These are phyloP conservation scores for Croton laevigatus DNA, from an alignment of 441 rosid species.

Conservation along the genomic window DNA sequence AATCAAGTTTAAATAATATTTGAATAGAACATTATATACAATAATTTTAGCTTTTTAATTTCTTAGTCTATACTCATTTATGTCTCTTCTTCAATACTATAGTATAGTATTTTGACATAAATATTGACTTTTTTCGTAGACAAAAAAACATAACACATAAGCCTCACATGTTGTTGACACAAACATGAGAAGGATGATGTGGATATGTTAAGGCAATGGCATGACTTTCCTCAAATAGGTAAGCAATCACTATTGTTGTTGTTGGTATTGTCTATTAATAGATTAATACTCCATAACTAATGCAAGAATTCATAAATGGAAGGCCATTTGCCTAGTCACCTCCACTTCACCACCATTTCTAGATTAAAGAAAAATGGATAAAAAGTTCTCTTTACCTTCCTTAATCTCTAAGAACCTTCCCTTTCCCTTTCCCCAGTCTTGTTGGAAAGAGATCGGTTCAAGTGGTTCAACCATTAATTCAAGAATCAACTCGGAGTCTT, in stretches of 20 bases:
- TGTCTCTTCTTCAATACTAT: no score
- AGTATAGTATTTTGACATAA: neutral
- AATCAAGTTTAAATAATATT: no score
- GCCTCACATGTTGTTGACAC: no score
- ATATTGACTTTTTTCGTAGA: neutral
- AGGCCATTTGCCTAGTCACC: slow-evolving; percentile 8
- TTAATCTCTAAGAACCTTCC: neutral
- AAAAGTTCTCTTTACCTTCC: neutral
- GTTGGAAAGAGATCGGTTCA: no score
- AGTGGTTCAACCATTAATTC: no score
- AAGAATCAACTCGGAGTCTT: no score
- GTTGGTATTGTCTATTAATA: neutral
- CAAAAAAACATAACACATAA: no score
- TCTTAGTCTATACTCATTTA: no score
- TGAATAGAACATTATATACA: no score
- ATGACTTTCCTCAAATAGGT: neutral
- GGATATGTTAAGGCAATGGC: slow-evolving; percentile 7
- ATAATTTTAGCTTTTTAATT: no score
- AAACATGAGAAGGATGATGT: slow-evolving; percentile 4
- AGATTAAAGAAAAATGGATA: neutral
- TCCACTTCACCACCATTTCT: slow-evolving; percentile 4
- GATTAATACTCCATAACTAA: neutral
- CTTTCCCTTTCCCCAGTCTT: neutral
- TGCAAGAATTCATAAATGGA: neutral
- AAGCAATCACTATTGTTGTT: neutral